Base-by-base conservation (phyloP, 2,329 filamentous ascomycete genomes). In the Pseudonectria buxi region DNA sequence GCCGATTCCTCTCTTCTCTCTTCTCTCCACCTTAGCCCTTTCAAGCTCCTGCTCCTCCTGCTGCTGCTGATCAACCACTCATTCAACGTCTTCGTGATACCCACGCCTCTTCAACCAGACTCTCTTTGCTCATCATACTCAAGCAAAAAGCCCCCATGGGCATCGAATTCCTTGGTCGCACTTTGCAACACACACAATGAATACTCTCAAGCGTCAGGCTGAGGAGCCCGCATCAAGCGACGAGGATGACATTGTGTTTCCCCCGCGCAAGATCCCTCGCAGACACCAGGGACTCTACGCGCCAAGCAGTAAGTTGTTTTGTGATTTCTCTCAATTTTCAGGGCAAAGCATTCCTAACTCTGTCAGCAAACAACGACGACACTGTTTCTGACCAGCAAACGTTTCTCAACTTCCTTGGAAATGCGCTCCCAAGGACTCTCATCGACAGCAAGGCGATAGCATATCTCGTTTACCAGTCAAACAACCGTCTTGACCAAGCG, bases 401-500 rank as follows among this genome's bases (percentile, higher is more conserved):
- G 11, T 47, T 48, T 32, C 36, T 22, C 7, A 33, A 46, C 1
- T 46, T 47, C 12, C 39, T 48, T 1, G 31, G 40, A 4, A 38
- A 44, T 13, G 25, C 36, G 9, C 3, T 57, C 0, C 53, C 53
- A 1, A 31, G 46, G 2, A 39, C 39, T 22, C 28, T 60, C 2
- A 40, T 60, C 26, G 40, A 47, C 1, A 3, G 33, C 3, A 36
- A 46, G 12, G 35, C 56, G 30, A 43, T 41, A 7, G 35, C 43
- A 4, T 43, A 48, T 13, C 10, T 59, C 7, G 37, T 45, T n/a
- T 40, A 32, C 10, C 36, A 41, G 4, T 48, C 50, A 0, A 57
- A 54, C 14, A n/a, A 15, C 0, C 50, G 49, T 11, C 42, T 62
- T 0, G 35, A 46, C 2, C 24, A 40, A 13, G 59, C 58, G 2